phyloP scores from a whole-genome alignment of 2,329 filamentous ascomycete species.

The Bertia moriformis region DNA sequence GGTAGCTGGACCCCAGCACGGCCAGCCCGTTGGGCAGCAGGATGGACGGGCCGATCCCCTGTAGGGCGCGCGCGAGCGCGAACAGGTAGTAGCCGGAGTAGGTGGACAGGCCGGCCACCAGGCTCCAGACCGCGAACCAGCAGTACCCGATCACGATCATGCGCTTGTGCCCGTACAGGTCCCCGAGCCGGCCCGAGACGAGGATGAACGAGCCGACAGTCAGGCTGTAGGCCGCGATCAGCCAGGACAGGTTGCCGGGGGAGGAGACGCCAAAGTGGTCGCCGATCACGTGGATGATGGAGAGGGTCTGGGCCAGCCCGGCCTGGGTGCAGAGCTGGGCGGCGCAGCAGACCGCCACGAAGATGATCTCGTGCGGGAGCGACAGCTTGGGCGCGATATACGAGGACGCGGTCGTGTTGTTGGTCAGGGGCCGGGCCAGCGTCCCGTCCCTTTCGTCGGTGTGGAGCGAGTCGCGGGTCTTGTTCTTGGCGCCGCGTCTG shows the following conservation, averaged over 20 bases:
- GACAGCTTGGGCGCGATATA: background rate
- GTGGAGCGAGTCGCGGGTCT: too few species aligned
- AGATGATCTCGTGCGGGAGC: background rate
- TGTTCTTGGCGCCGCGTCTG: too few species aligned
- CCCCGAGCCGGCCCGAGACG: constrained; percentile 29
- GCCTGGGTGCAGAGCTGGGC: constrained; percentile 4
- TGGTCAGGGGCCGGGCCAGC: too few species aligned
- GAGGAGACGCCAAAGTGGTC: constrained; percentile 20
- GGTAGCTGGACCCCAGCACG: constrained; percentile 27
- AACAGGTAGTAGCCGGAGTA: constrained; percentile 9
- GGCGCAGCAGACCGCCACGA: background rate
- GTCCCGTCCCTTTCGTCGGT: too few species aligned
- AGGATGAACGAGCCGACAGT: constrained; percentile 34
- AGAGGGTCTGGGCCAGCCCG: constrained; percentile 13
- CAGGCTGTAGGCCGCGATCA: constrained; percentile 29
- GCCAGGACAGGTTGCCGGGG: constrained; percentile 26
- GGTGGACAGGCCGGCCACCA: constrained; percentile 25
- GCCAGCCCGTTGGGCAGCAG: constrained; percentile 30
- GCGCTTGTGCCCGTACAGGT: constrained; percentile 31
- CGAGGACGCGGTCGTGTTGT: background rate
- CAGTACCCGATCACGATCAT: constrained; percentile 30
- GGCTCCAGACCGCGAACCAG: constrained; percentile 31
- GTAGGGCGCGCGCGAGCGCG: background rate
- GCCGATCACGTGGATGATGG: constrained; percentile 26
- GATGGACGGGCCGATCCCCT: constrained; percentile 31